Evolutionary conservation across 805 yeast genomes (phyloP).

Genomic region (Wickerhamomyces queroliae): DNA sequence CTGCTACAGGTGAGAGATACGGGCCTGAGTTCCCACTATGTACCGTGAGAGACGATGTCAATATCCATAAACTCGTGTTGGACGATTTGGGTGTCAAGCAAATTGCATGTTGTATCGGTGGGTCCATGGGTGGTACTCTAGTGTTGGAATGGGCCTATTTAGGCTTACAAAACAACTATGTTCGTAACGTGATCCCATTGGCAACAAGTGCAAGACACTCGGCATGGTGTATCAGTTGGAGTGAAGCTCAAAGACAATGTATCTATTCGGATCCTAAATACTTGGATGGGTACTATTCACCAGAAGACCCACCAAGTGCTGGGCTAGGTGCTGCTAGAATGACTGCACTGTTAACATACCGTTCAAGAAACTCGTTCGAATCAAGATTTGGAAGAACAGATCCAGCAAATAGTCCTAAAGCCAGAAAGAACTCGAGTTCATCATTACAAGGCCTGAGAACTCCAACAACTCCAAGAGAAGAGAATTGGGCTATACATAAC

Average conservation of each 20-base stretch:
- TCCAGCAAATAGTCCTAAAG: conserved; percentile 31
- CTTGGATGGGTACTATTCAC: conserved; percentile 79
- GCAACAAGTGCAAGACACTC: conserved; percentile 94
- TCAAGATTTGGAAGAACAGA: conserved; percentile 81
- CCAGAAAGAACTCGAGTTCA: conserved; percentile 2
- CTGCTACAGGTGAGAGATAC: conserved; percentile 67
- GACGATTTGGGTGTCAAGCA: conserved; percentile 76
- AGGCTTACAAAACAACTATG: conserved; percentile 47
- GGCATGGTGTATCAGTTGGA: conserved; percentile 99
- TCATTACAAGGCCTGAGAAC: conserved; percentile 23
- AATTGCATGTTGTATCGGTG: conserved; percentile 86
- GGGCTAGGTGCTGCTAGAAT: conserved; percentile 96
- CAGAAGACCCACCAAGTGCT: conserved; percentile 72
- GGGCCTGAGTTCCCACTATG: conserved; percentile 96
- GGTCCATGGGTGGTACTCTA: conserved; percentile 99
- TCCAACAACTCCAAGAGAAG: conserved; percentile 53
- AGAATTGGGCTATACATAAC: conserved; percentile 80
- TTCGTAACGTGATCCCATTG: conserved; percentile 66
- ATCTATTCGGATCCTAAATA: conserved; percentile 94
- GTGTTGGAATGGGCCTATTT: conserved; percentile 83
- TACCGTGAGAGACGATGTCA: conserved; percentile 90
- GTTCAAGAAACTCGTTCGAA: conserved; percentile 91
- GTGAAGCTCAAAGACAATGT: conserved; percentile 95
- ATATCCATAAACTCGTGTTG: conserved; percentile 67
- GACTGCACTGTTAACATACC: conserved; percentile 90